A percentile compares a stretch with the other conserved stretches of the same genome.
Evolutionary conservation across 1,139 yeast species (phyloP).

Genomic region (Blastobotrys ciferrii): DNA sequence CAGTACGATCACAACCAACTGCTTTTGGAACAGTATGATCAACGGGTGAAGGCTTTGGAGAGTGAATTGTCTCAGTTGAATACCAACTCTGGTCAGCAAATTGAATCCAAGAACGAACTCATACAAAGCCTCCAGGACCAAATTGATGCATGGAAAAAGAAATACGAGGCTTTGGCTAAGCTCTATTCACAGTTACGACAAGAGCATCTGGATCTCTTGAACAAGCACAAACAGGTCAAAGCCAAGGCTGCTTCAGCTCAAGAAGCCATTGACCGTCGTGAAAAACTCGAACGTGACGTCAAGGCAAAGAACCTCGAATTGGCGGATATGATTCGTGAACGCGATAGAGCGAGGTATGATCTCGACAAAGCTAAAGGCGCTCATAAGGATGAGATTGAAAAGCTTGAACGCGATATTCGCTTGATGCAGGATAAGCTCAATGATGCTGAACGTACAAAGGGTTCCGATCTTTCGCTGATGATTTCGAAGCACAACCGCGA

Average conservation of each 20-base stretch:
- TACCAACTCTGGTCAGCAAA: slow-evolving; percentile 68
- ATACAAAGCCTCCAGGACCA: slow-evolving; percentile 71
- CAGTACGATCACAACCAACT: slow-evolving; percentile 87
- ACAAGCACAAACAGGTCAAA: slow-evolving; percentile 79
- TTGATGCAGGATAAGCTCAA: slow-evolving; percentile 59
- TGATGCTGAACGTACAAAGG: slow-evolving; percentile 64
- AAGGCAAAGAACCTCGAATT: slow-evolving; percentile 83
- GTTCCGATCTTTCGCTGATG: slow-evolving; percentile 61
- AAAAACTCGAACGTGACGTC: slow-evolving; percentile 76
- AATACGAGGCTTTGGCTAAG: slow-evolving; percentile 87
- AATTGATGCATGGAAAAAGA: slow-evolving; percentile 73
- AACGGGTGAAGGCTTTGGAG: slow-evolving; percentile 80
- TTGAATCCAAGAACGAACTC: slow-evolving; percentile 76
- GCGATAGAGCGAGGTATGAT: slow-evolving; percentile 86
- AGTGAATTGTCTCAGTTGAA: slow-evolving; percentile 63
- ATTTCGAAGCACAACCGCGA: slow-evolving; percentile 60
- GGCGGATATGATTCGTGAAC: slow-evolving; percentile 84
- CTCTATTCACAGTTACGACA: slow-evolving; percentile 88
- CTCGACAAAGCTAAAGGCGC: slow-evolving; percentile 68
- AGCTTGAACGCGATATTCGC: slow-evolving; percentile 62
- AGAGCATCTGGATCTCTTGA: slow-evolving; percentile 79
- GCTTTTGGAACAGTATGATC: slow-evolving; percentile 82
- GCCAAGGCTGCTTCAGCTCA: slow-evolving; percentile 91
- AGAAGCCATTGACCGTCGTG: slow-evolving; percentile 84
- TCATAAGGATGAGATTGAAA: slow-evolving; percentile 66